Conservation (phyloP, 768 basidiomycete species). For the Auriscalpium microsporum region DNA sequence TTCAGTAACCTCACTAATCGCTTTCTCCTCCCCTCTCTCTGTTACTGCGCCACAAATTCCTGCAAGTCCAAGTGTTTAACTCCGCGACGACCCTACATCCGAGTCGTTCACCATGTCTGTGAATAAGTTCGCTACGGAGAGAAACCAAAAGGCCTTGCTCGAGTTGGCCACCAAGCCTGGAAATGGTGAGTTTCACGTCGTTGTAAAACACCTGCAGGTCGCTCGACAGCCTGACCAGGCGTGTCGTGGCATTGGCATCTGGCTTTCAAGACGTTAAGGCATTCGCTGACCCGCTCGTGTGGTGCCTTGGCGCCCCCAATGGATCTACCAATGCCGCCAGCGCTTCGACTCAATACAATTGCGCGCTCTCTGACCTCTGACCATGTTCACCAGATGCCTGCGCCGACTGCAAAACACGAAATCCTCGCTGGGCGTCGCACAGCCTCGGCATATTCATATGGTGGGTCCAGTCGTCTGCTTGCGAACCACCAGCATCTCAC, state of each 20-base stretch:
- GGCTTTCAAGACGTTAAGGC: too few relatives aligned
- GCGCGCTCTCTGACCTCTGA: neutral
- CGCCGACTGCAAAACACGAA: constrained; percentile 84
- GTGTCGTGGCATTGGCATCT: too few relatives aligned
- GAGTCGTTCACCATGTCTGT: constrained; percentile 10
- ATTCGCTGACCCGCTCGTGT: too few relatives aligned
- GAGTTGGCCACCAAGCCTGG: constrained; percentile 10
- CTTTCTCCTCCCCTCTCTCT: too few relatives aligned
- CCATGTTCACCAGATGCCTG: constrained; percentile 53
- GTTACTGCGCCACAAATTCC: too few relatives aligned
- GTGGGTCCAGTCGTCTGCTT: constrained; percentile 28
- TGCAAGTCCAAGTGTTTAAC: too few relatives aligned
- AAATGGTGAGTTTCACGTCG: constrained; percentile 5
- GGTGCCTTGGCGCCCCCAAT: too few relatives aligned
- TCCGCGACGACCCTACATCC: neutral
- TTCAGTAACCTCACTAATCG: too few relatives aligned
- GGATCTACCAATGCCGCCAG: too few relatives aligned
- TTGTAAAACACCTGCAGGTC: too few relatives aligned
- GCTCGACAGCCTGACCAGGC: too few relatives aligned
- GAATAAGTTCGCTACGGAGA: constrained; percentile 9
- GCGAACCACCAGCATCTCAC: constrained; percentile 6
- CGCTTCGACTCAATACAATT: neutral
- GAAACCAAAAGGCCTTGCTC: constrained; percentile 10
- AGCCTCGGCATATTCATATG: constrained; percentile 88
- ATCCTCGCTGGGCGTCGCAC: constrained; percentile 84